Conservation (phyloP, 345 rosid genomes). For the Syzygium grande region DNA sequence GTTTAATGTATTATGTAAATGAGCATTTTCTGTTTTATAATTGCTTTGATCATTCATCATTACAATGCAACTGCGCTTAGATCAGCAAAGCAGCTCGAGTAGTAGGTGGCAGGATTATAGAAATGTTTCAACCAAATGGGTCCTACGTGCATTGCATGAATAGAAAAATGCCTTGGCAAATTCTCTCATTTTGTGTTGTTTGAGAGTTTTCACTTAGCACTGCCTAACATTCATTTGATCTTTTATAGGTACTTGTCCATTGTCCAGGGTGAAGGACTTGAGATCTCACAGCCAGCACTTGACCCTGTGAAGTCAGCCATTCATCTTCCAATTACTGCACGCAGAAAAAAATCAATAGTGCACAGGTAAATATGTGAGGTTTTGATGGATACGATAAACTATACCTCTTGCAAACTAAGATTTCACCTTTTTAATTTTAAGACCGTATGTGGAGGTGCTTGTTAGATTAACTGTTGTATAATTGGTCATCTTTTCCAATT, state of each 20-base stretch:
- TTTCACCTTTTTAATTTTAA: not conserved
- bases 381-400: not conserved
- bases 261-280: constrained; percentile 67
- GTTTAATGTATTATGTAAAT: not conserved
- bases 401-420: not conserved
- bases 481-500: not conserved
- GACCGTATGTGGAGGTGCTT: not conserved
- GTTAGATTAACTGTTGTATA: not conserved
- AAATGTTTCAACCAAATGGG: not conserved
- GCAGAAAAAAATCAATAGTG: constrained; percentile 32
- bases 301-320: constrained; percentile 68
- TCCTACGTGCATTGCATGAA: not conserved
- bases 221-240: not conserved
- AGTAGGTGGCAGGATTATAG: not conserved
- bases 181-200: not conserved
- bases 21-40: not conserved
- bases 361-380: constrained; percentile 45
- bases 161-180: not conserved
- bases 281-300: constrained; percentile 94
- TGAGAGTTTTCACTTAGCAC: not conserved
- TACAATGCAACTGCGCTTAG: not conserved
- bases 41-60: not conserved
- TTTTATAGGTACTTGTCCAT: constrained; percentile 53
- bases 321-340: constrained; percentile 74
- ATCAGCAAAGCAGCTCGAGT: not conserved